These are phyloP conservation scores for Alternaria brassicicola DNA, from an alignment of 2,329 filamentous ascomycete species.

Conservation along the genomic window DNA sequence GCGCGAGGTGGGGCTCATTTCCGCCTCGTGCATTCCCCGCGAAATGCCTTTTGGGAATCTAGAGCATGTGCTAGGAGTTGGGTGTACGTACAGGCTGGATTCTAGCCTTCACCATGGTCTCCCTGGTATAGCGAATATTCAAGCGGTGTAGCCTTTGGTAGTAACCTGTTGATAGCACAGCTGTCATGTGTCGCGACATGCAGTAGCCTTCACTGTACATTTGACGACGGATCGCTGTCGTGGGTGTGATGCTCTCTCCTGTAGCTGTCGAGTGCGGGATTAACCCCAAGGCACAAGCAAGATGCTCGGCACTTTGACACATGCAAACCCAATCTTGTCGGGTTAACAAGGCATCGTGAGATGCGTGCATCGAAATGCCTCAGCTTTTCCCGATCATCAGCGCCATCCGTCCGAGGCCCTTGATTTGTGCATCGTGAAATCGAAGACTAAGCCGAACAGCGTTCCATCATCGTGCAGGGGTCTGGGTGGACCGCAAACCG, in stretches of 20 bases:
- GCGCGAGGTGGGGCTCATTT: conserved; percentile 19
- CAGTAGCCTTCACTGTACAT: background rate
- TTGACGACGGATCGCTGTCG: background rate
- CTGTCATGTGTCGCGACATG: background rate
- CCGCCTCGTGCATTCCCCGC: conserved; percentile 31
- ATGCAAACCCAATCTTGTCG: conserved; percentile 6
- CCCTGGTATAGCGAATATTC: background rate
- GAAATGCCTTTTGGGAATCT: conserved; percentile 25
- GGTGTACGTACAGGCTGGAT: conserved; percentile 9
- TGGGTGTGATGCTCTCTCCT: background rate
- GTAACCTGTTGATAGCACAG: background rate
- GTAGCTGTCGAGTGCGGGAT: conserved; percentile 6
- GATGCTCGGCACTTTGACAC: conserved; percentile 20
- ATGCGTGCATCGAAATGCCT: conserved; percentile 25
- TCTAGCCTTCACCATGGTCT: background rate
- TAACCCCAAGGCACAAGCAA: conserved; percentile 1
- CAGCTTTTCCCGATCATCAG: conserved; percentile 26
- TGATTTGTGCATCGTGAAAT: conserved; percentile 21
- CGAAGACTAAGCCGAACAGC: conserved; percentile 10
- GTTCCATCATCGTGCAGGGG: conserved; percentile 25
- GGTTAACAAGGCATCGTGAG: conserved; percentile 11
- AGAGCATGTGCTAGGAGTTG: conserved; percentile 17
- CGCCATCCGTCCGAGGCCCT: conserved; percentile 33
- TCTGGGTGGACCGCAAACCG: conserved; percentile 18
- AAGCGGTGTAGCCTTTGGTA: conserved; percentile 1